Base-by-base conservation (phyloP, 2,329 filamentous ascomycete genomes). In the Aspergillus vadensis region DNA sequence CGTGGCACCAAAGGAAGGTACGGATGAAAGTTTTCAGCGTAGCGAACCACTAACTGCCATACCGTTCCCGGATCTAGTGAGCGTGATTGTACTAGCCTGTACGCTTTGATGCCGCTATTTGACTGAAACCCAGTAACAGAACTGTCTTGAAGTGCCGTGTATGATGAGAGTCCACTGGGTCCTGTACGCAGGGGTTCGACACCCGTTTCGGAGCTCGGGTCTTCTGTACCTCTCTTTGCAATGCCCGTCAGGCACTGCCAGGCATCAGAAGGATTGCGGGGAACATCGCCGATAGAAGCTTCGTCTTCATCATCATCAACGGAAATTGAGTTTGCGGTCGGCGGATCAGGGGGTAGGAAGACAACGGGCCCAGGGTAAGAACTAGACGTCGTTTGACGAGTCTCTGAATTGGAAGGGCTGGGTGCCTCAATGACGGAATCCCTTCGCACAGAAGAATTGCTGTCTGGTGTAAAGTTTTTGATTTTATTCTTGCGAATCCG, bases 1-100 rank as follows among this genome's bases (percentile, higher is more conserved):
- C 81, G 79, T 9, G 88, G 86, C 0, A 88, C 88, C 25, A 91
- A 77, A 0, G 89, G 88, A 58, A 90, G 89, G 75, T 88, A 91
- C 0, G 86, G 86, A 67, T 91, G 88, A 65, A 88, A 91, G 62
- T 86, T 82, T 59, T 86, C 79, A 58, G 85, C 85, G 66, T 88
- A 90, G 27, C 86, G 85, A 41, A 77, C 74, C 17, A 86, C 77
- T 43, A 86, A 75, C 63, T 82, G 77, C 64, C 80, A 82, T 38
- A 86, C 77, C 17, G 81, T 82, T 14, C 79, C 78, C 61, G 76
- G 69, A 77, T 85, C 78, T 72, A 80, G 68, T 71, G 72, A 75
- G n/a, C 74, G 73, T 41, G 78, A 73, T 30, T 80, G 76, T 2
- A 81, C 77, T 6, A 81, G 70, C 17, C 76, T 75, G 59, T 81